phyloP scores from a whole-genome alignment of 805 yeast genomes.

The Monosporozyma aerobia region DNA sequence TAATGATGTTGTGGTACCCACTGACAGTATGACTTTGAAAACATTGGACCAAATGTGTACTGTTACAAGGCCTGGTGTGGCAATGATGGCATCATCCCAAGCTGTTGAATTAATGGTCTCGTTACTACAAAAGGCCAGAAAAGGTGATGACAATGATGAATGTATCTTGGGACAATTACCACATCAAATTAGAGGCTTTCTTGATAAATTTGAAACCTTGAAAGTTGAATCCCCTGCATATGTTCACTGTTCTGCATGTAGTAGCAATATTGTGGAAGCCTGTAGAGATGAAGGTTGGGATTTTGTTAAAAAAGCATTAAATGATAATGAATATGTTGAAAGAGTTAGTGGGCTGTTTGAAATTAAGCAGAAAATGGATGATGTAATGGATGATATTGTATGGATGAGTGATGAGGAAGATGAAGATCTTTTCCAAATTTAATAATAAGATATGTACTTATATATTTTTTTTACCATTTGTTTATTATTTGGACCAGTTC shows the following conservation, averaged over 20 bases:
- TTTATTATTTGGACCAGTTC: neutral
- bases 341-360: conserved; percentile 68
- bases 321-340: conserved; percentile 60
- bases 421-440: neutral
- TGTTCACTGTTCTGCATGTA: conserved; percentile 80
- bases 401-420: conserved; percentile 18
- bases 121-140: conserved; percentile 51
- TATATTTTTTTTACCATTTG: neutral
- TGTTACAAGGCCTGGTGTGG: conserved; percentile 94
- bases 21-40: conserved; percentile 76
- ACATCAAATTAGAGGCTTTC: conserved; percentile 86
- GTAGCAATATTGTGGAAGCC: conserved; percentile 44
- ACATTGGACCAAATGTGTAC: conserved; percentile 98
- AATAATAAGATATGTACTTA: neutral
- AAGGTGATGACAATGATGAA: conserved; percentile 8
- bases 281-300: conserved; percentile 62
- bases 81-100: conserved; percentile 73
- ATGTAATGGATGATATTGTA: conserved; percentile 22
- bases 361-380: conserved; percentile 51
- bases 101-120: conserved; percentile 81
- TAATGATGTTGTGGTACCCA: conserved; percentile 91
- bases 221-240: conserved; percentile 67
- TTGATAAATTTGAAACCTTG: conserved; percentile 53
- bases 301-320: conserved; percentile 63
- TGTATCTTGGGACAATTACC: conserved; percentile 63